phyloP scores from a whole-genome alignment of 208 protist genomes.

The Acanthamoeba sp. region DNA sequence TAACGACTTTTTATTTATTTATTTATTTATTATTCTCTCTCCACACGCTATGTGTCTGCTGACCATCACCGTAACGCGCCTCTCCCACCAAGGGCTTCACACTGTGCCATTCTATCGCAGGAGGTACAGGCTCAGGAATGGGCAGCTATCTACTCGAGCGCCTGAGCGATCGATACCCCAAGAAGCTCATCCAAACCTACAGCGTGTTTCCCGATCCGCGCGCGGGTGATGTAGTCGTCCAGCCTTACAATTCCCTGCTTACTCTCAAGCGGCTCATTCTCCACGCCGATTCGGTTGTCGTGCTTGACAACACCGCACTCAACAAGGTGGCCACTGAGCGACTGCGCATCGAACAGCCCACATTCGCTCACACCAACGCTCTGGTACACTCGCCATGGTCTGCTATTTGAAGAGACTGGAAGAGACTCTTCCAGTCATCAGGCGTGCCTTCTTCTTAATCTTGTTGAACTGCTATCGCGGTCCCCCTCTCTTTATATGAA shows the following conservation, averaged over 20 bases:
- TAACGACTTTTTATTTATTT: too few species aligned
- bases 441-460: not conserved
- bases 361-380: conserved; percentile 98
- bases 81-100: conserved; percentile 96
- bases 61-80: not conserved
- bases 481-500: conserved; percentile 42
- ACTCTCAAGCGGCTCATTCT: conserved; percentile 98
- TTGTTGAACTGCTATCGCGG: not conserved
- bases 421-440: not conserved
- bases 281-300: conserved; percentile 97
- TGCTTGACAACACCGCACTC: conserved; percentile 99
- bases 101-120: conserved; percentile 99
- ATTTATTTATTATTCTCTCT: too few species aligned
- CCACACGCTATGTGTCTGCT: too few species aligned
- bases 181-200: conserved; percentile 99
- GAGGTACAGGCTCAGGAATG: conserved; percentile 99
- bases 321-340: conserved; percentile 98
- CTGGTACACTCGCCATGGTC: conserved; percentile 89
- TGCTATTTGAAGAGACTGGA: conserved; percentile 5
- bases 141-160: conserved; percentile 99
- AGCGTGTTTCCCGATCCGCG: conserved; percentile 98
- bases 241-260: conserved; percentile 99
- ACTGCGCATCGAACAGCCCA: conserved; percentile 96
- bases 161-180: conserved; percentile 98
- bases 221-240: conserved; percentile 97